Conservation (phyloP, 371 early-diverging fungal genomes). For the Saksenaea oblongispora region DNA sequence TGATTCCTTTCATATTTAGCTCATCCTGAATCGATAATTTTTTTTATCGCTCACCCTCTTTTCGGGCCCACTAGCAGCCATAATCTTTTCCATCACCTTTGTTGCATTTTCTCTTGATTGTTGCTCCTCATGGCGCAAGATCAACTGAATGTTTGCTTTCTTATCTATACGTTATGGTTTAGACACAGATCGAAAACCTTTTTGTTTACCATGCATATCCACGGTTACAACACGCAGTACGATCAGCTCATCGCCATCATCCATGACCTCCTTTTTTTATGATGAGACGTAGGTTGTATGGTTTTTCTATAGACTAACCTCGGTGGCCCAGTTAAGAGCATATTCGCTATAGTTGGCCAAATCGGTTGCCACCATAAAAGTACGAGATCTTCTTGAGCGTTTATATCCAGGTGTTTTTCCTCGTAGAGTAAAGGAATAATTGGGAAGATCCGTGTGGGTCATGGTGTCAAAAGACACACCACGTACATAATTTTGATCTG, state of each 20-base stretch:
- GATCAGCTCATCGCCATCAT: conserved; percentile 63
- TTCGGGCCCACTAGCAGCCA: conserved; percentile 28
- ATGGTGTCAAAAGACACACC: conserved; percentile 65
- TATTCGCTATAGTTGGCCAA: conserved; percentile 61
- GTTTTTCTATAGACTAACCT: conserved; percentile 24
- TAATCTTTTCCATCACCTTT: conserved; percentile 52
- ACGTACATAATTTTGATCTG: conserved; percentile 40
- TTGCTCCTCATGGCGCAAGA: conserved; percentile 45
- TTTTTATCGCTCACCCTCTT: conserved; percentile 20
- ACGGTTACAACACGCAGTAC: conserved; percentile 50
- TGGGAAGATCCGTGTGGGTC: conserved; percentile 52
- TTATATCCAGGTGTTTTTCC: conserved; percentile 53
- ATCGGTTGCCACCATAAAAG: conserved; percentile 64
- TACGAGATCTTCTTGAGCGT: conserved; percentile 49
- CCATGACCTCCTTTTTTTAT: conserved; percentile 49
- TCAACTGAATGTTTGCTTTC: conserved; percentile 40
- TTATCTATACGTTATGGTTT: conserved; percentile 28
- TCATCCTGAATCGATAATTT: neutral
- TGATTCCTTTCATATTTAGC: conserved; percentile 6
- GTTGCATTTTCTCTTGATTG: conserved; percentile 52
- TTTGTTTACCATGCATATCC: conserved; percentile 38
- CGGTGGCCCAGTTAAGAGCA: conserved; percentile 59
- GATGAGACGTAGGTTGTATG: neutral
- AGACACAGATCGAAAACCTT: neutral
- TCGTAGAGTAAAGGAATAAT: conserved; percentile 61